These are phyloP conservation scores for Pelargonium fulgidum DNA, from an alignment of 441 rosid species.

Conservation along the genomic window DNA sequence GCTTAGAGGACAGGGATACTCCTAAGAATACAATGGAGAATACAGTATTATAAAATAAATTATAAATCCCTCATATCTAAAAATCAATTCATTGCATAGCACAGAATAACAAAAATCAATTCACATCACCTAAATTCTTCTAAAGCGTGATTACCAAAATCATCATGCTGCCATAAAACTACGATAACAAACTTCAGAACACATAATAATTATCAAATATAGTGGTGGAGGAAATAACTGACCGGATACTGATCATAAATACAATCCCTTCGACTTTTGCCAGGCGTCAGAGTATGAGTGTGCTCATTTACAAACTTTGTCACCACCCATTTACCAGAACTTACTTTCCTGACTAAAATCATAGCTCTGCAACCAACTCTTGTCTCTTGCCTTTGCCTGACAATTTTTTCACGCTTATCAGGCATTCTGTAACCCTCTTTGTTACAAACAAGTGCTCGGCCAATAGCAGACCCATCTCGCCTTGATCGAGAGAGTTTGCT, in stretches of 20 bases:
- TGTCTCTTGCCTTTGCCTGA: constrained; percentile 91
- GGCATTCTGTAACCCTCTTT: constrained; percentile 92
- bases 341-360: constrained; percentile 86
- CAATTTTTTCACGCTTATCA: constrained; percentile 82
- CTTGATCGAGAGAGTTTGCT: constrained; percentile 94
- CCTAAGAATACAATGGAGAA: no score
- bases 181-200: background rate
- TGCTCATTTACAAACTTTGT: constrained; percentile 92
- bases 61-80: no score
- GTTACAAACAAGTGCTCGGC: constrained; percentile 93
- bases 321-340: constrained; percentile 85
- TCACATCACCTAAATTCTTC: background rate
- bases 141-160: background rate
- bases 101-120: background rate
- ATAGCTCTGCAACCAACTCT: constrained; percentile 98
- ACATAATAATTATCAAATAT: background rate
- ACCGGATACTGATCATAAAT: constrained; percentile 97
- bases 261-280: constrained; percentile 81
- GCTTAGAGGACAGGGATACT: no score
- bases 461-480: constrained; percentile 90
- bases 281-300: constrained; percentile 74
- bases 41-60: no score
- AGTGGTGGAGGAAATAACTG: constrained; percentile 31
- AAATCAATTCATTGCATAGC: no score
- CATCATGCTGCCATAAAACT: background rate